These are phyloP conservation scores for Mycena crocata DNA, from an alignment of 768 basidiomycete species.

Conservation along the genomic window DNA sequence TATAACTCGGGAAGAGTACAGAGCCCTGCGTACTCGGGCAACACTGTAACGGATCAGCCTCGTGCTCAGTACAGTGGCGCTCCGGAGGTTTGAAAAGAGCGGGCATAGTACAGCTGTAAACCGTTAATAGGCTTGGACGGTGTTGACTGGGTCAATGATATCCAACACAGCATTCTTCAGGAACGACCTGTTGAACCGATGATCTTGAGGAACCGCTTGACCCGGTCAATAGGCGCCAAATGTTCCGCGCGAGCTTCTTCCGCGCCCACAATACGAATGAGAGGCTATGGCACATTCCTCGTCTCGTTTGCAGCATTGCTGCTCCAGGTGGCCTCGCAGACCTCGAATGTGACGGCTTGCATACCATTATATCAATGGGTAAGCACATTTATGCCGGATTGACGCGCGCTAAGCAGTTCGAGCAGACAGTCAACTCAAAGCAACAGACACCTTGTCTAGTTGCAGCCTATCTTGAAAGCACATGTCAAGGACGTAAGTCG, in stretches of 20 bases:
- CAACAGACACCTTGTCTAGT: constrained; percentile 64
- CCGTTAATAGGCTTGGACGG: neutral
- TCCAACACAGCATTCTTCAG: constrained; percentile 20
- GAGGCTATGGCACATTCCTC: constrained; percentile 8
- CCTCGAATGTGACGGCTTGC: constrained; percentile 52
- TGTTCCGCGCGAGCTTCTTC: constrained; percentile 8
- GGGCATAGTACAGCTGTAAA: neutral
- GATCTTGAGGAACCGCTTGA: neutral
- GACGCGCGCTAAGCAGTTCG: neutral
- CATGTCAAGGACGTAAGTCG: constrained; percentile 53
- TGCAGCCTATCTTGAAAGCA: constrained; percentile 59
- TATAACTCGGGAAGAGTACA: constrained; percentile 23
- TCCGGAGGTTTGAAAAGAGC: constrained; percentile 31
- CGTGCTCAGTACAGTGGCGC: constrained; percentile 34
- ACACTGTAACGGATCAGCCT: constrained; percentile 24
- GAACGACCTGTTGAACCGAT: constrained; percentile 17
- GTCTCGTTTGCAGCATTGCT: constrained; percentile 12
- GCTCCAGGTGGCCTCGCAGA: constrained; percentile 44
- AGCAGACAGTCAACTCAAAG: constrained; percentile 51
- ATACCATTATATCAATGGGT: constrained; percentile 53
- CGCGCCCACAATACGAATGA: constrained; percentile 28
- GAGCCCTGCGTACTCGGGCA: constrained; percentile 27
- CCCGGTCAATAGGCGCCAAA: constrained; percentile 17
- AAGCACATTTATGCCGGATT: neutral
- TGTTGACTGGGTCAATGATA: constrained; percentile 1